phyloP scores from a whole-genome alignment of 106 monocot species.

The Cymbidium sinense region DNA sequence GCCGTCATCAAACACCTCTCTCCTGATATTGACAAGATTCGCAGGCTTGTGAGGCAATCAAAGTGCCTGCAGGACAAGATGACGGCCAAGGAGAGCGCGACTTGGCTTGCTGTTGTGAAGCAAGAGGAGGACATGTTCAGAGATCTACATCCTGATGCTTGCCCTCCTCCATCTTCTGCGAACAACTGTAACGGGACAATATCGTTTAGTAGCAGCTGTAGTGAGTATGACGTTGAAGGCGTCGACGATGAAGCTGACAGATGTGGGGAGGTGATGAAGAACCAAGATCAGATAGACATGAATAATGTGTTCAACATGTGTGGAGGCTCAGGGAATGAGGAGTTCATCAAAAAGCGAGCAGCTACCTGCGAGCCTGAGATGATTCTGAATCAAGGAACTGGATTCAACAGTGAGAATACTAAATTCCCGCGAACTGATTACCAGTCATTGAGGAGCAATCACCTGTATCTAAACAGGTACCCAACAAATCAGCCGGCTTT shows the following conservation, averaged over 20 bases:
- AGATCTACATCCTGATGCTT: slow-evolving; percentile 41
- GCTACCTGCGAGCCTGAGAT: slow-evolving; percentile 10
- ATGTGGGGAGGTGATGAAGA: slow-evolving; percentile 19
- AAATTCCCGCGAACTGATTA: slow-evolving; percentile 42
- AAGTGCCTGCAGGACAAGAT: slow-evolving; percentile 92
- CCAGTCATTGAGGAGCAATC: slow-evolving; percentile 27
- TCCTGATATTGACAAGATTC: slow-evolving; percentile 69
- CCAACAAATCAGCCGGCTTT: neutral
- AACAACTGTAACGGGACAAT: slow-evolving; percentile 23
- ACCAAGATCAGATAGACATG: slow-evolving; percentile 8
- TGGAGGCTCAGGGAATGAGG: too few species aligned
- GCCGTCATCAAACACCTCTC: slow-evolving; percentile 82
- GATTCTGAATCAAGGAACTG: slow-evolving; percentile 14
- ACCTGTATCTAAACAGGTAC: slow-evolving; percentile 20
- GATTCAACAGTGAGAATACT: slow-evolving; percentile 40
- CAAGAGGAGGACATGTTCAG: slow-evolving; percentile 59
- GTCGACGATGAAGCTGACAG: slow-evolving; percentile 15
- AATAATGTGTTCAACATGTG: neutral
- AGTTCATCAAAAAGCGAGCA: slow-evolving; percentile 44
- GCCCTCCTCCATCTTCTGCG: slow-evolving; percentile 20
- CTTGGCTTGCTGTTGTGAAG: slow-evolving; percentile 65
- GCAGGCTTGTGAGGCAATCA: slow-evolving; percentile 59
- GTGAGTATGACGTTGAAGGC: slow-evolving; percentile 59
- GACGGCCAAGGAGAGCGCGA: slow-evolving; percentile 77
- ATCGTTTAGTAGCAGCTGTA: slow-evolving; percentile 41